These are phyloP conservation scores for Adansonia madagascariensis DNA, from an alignment of 441 rosid genomes.

Conservation along the genomic window DNA sequence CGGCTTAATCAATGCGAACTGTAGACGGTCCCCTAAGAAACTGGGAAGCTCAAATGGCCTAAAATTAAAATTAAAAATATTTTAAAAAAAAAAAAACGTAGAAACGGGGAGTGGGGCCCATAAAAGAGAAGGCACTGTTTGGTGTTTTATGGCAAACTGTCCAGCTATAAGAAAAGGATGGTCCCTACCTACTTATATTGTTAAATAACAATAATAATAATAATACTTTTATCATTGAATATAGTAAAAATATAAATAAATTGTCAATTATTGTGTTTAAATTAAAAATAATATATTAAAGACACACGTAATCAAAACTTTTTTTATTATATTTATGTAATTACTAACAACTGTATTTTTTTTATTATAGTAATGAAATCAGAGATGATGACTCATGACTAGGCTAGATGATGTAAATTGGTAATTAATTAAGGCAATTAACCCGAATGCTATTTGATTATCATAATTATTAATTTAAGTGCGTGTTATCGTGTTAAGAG, in stretches of 20 bases:
- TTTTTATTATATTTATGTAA: too few relatives aligned
- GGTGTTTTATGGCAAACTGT: constrained; percentile 50
- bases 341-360: too few relatives aligned
- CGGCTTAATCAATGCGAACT: constrained; percentile 62
- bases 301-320: too few relatives aligned
- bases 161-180: constrained; percentile 38
- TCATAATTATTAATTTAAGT: not conserved
- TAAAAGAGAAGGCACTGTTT: constrained; percentile 17
- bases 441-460: not conserved
- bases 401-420: too few relatives aligned
- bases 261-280: too few relatives aligned
- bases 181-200: constrained; percentile 55
- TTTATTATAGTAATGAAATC: too few relatives aligned
- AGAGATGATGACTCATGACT: too few relatives aligned
- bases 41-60: constrained; percentile 31
- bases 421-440: not conserved
- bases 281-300: too few relatives aligned
- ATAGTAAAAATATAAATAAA: too few relatives aligned
- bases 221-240: too few relatives aligned
- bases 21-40: constrained; percentile 39
- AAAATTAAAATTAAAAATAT: not conserved
- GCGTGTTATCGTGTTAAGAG: not conserved
- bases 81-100: not conserved
- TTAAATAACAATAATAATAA: constrained; percentile 14
- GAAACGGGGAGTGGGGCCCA: constrained; percentile 26